phyloP scores from a whole-genome alignment of 768 basidiomycete genomes.

The Ramaria sp. region DNA sequence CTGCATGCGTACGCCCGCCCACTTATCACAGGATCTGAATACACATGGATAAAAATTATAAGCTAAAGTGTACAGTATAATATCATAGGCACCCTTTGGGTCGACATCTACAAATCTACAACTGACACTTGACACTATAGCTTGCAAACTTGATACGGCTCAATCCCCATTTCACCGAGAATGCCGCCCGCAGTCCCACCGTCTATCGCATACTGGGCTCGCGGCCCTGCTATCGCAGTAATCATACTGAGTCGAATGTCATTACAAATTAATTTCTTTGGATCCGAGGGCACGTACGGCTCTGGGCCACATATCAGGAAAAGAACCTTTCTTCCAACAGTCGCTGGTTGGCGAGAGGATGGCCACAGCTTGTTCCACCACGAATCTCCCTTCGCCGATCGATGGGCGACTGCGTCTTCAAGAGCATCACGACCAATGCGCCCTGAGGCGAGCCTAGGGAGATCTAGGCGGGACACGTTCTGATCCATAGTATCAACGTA shows the following conservation, averaged over 20 bases:
- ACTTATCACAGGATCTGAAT: no score
- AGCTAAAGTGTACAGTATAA: no score
- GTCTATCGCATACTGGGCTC: conserved; percentile 64
- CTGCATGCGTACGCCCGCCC: no score
- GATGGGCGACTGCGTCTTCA: conserved; percentile 27
- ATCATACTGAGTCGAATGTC: conserved; percentile 48
- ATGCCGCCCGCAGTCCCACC: conserved; percentile 52
- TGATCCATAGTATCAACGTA: conserved; percentile 44
- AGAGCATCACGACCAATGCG: conserved; percentile 44
- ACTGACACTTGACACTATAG: conserved; percentile 17
- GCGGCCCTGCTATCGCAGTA: conserved; percentile 60
- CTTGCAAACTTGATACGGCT: conserved; percentile 58
- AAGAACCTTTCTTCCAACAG: conserved; percentile 27
- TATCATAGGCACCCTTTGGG: neutral
- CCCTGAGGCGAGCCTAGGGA: conserved; percentile 29
- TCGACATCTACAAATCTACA: no score
- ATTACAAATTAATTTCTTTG: neutral
- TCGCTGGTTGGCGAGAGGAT: conserved; percentile 7
- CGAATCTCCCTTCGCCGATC: conserved; percentile 22
- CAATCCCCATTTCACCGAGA: conserved; percentile 46
- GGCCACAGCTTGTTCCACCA: conserved; percentile 14
- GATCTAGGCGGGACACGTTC: conserved; percentile 12
- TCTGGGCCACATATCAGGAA: conserved; percentile 84
- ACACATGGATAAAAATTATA: no score
- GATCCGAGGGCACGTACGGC: conserved; percentile 34